Base-by-base conservation (phyloP, 1,284 basidiomycete species). In the Leccinum subrobustum region DNA sequence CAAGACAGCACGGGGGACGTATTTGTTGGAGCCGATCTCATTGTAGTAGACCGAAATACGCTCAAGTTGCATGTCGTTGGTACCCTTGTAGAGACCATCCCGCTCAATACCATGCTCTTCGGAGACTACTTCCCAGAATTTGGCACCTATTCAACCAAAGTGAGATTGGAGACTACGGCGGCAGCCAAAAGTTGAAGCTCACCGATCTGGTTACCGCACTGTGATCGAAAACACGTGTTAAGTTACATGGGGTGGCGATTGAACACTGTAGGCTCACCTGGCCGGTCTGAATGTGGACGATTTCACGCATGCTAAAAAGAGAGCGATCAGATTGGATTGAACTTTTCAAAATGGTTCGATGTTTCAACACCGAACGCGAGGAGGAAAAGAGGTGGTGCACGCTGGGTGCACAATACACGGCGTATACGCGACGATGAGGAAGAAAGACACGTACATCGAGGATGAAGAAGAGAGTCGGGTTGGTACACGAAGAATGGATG, bases 141-240 rank as follows among this genome's bases (percentile, higher is more conserved):
- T 97, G 83, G 93, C 92, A 90, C 92, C 91, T 92, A 65, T 27
- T 67, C 59, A 42, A 56, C 27, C 59, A 60, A 60, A 60, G 58
- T 31, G 55, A 56, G 31, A 9, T 14, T 29, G 53, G 16, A 42
- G 37, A 14, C 35, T n/a, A 29, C 14, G 8, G 50, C 9, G 14
- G 12, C 23, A 29, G n/a, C 25, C 2, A 29, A n/a, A 8, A 25
- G 64, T 51, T 60, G 61, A 64, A 59, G 70, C 83, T 65, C 70
- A 93, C 93, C 93, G 75, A 96, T 96, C 83, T 96, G 94, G 91
- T 96, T 96, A 85, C 95, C 95, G 77, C 95, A 96, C 92, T 96
- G 77, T 33, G 50, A 56, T 61, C 56, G 54, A 66, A 69, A 65
- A 69, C 63, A 65, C 58, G 57, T 61, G 61, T 53, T 61, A 14